Evolutionary conservation across 2,329 filamentous ascomycete genomes (phyloP).

Genomic region (Tolypocladium capitatum): DNA sequence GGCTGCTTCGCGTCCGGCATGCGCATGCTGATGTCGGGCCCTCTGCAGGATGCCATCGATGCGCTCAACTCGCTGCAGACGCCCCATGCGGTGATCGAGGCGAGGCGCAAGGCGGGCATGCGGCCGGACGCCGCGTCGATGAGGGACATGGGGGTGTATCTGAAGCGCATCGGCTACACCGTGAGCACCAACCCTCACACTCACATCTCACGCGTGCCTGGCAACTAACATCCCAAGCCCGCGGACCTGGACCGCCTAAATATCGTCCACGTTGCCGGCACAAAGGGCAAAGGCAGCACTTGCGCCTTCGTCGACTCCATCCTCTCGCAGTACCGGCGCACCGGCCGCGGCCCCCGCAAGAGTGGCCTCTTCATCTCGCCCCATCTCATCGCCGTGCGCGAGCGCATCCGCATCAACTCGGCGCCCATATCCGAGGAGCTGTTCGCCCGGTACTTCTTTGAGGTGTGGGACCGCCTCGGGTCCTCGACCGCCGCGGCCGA

Average conservation of each 20-base stretch:
- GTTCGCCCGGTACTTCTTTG: slow-evolving; percentile 54
- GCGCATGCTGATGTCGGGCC: neutral
- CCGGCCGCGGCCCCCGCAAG: slow-evolving; percentile 22
- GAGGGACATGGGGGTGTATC: slow-evolving; percentile 68
- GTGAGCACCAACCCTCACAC: slow-evolving; percentile 13
- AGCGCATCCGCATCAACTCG: slow-evolving; percentile 52
- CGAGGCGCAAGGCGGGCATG: slow-evolving; percentile 60
- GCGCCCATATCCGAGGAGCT: slow-evolving; percentile 40
- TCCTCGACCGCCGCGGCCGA: slow-evolving; percentile 19
- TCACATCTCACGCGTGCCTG: neutral
- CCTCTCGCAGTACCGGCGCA: slow-evolving; percentile 35
- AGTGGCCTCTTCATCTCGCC: slow-evolving; percentile 57
- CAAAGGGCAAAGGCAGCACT: slow-evolving; percentile 65
- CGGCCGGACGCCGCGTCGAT: slow-evolving; percentile 57
- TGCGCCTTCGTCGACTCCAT: slow-evolving; percentile 56
- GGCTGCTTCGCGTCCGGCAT: neutral
- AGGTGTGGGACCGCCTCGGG: slow-evolving; percentile 48
- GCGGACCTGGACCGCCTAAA: slow-evolving; percentile 47
- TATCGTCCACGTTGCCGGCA: slow-evolving; percentile 57
- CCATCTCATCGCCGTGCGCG: slow-evolving; percentile 53
- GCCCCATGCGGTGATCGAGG: slow-evolving; percentile 69
- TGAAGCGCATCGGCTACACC: slow-evolving; percentile 65
- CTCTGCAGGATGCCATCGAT: slow-evolving; percentile 62
- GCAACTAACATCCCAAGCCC: slow-evolving; percentile 11
- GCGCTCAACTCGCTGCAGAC: slow-evolving; percentile 85